phyloP scores from a whole-genome alignment of 495 filamentous ascomycete genomes.

The Penicillium cataractarum region DNA sequence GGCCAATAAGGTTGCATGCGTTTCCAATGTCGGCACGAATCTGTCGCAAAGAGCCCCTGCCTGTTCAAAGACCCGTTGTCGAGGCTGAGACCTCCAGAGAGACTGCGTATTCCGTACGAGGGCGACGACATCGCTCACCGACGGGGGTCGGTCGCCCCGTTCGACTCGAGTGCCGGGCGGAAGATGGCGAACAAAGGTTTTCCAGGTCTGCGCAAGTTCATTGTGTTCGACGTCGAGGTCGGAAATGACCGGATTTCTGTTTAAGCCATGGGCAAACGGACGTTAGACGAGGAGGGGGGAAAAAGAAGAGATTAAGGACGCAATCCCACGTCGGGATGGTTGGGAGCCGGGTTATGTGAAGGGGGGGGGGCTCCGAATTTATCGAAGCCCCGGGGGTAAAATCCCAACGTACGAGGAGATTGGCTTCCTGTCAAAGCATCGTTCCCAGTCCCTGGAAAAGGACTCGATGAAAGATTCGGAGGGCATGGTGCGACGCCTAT shows the following conservation, averaged over 20 bases:
- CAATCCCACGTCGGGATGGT: not conserved
- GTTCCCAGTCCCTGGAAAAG: conserved; percentile 22
- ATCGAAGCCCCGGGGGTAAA: not conserved
- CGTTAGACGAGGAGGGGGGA: not conserved
- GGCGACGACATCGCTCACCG: conserved; percentile 35
- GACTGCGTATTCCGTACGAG: conserved; percentile 38
- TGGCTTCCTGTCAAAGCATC: conserved; percentile 31
- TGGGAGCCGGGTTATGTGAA: not conserved
- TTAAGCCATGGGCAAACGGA: conserved; percentile 3
- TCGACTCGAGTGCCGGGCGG: conserved; percentile 36
- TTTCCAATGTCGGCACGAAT: conserved; percentile 42
- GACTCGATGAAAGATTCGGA: conserved; percentile 14
- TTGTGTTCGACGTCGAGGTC: conserved; percentile 51
- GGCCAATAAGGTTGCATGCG: conserved; percentile 40
- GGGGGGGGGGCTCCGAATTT: not conserved
- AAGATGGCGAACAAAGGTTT: conserved; percentile 42
- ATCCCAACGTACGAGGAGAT: conserved; percentile 27
- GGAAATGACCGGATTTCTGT: conserved; percentile 40
- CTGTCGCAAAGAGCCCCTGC: conserved; percentile 39
- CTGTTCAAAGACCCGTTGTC: conserved; percentile 33
- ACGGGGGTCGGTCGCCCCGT: conserved; percentile 41
- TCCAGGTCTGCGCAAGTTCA: conserved; percentile 49
- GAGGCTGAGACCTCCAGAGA: conserved; percentile 36
- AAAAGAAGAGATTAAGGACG: not conserved
- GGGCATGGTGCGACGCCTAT: conserved; percentile 31